Evolutionary conservation across 202 grass and related monocot species (phyloP), one percentile per base, ranked within the genome.

Genomic region (Cymbopogon flexuosus): DNA sequence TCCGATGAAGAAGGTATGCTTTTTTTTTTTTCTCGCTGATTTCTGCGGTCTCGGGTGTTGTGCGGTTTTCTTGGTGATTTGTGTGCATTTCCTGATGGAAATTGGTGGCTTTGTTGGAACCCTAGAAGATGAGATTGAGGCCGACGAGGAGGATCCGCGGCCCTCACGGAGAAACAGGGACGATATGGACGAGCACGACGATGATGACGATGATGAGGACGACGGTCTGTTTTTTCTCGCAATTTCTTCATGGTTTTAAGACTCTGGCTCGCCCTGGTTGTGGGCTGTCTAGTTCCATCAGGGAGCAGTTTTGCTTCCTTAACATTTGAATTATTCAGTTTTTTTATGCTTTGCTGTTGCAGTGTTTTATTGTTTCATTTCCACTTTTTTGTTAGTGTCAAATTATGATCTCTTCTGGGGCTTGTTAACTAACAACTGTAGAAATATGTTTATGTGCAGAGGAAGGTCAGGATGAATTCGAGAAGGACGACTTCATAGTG

Each of bases 401-500:
- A 34, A 34, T 52, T 27, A 46, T 87, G 60, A 40, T 57, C 61
- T n/a, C 64, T 47, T 21, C 40, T 59, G 22, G 41, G 10, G 7
- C 73, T 22, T 54, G 10, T 39, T 40, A 42, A 13, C 8, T 75
- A 30, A 37, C 58, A 78, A 18, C 7, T 1, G 18, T n/a, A 18
- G 71, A 67, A 78, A 67, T 70, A 51, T 62, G n/a, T 72, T 62
- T 19, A 18, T 83, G 39, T 65, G 76, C 80, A 99, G 96, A 94
- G 36, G 94, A 95, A 2, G 96, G 88, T 12, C 84, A 96, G 18
- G 81, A 99, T 79, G 96, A 99, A 72, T 99, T 91, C 45, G 96
- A 96, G 74, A 93, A 95, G 86, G 96, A 95, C 85, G 90, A 89
- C 34, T 99, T 99, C 78, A 99, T 96, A 87, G 96, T 96, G n/a